These are phyloP conservation scores for Spizellomyces punctatus DNA, from an alignment of 192 early-diverging fungal genomes.

Conservation along the genomic window DNA sequence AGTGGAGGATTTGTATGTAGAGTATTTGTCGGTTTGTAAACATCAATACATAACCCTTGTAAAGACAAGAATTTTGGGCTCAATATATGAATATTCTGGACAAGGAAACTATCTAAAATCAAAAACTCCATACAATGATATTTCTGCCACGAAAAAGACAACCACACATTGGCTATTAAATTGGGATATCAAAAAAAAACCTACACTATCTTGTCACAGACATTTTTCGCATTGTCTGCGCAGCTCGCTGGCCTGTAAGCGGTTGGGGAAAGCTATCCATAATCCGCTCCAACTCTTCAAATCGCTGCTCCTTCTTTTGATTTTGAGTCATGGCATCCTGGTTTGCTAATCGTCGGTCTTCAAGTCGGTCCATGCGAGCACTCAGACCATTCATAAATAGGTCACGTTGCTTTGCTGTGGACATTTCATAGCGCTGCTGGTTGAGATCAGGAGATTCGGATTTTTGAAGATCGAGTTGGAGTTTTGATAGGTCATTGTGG, in stretches of 20 bases:
- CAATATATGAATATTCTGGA: too few relatives aligned
- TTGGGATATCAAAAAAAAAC: too few relatives aligned
- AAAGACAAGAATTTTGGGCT: too few relatives aligned
- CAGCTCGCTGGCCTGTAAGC: constrained; percentile 25
- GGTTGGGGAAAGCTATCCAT: constrained; percentile 15
- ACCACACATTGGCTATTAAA: too few relatives aligned
- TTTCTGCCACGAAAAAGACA: too few relatives aligned
- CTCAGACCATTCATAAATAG: constrained; percentile 24
- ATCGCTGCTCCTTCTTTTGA: constrained; percentile 14
- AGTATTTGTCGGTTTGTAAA: too few relatives aligned
- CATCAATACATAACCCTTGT: too few relatives aligned
- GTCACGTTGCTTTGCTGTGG: constrained; percentile 25
- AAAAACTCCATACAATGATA: too few relatives aligned
- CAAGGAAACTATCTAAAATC: too few relatives aligned
- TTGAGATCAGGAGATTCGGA: background rate
- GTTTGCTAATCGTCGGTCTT: constrained; percentile 24
- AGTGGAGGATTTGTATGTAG: too few relatives aligned
- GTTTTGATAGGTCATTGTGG: constrained; percentile 11
- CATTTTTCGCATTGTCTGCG: background rate
- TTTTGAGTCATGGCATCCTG: constrained; percentile 29
- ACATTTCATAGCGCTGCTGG: constrained; percentile 35
- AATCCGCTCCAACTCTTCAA: constrained; percentile 29
- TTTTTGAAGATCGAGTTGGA: background rate
- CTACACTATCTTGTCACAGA: background rate
- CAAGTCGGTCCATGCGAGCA: constrained; percentile 15